These are phyloP conservation scores for Pseudocercospora fuligena DNA, from an alignment of 2,329 filamentous ascomycete species.

Conservation along the genomic window DNA sequence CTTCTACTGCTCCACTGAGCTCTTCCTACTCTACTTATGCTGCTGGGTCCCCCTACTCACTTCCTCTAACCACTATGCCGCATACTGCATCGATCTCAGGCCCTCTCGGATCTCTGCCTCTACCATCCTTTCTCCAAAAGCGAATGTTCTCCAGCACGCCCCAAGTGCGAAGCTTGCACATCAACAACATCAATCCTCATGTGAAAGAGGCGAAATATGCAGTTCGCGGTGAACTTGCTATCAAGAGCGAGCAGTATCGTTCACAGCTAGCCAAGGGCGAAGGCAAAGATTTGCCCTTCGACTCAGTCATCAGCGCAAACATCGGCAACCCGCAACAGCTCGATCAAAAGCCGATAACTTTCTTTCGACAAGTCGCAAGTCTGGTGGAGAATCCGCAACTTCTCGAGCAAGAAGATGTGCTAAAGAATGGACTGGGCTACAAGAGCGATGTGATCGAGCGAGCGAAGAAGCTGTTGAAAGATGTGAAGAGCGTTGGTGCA, in stretches of 20 bases:
- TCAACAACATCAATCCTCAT: slow-evolving; percentile 91
- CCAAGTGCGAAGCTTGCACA: slow-evolving; percentile 56
- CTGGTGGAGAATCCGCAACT: slow-evolving; percentile 87
- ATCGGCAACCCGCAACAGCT: slow-evolving; percentile 99
- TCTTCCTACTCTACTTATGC: background rate
- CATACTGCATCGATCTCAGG: slow-evolving; percentile 17
- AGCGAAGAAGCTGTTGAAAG: slow-evolving; percentile 77
- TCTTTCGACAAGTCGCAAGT: slow-evolving; percentile 96
- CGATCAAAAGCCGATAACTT: slow-evolving; percentile 98
- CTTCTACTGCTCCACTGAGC: background rate
- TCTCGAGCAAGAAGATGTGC: slow-evolving; percentile 79
- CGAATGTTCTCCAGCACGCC: slow-evolving; percentile 29
- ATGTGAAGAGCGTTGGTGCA: slow-evolving; percentile 89
- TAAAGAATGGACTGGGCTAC: slow-evolving; percentile 78
- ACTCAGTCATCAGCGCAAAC: slow-evolving; percentile 92
- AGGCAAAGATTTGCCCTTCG: slow-evolving; percentile 75
- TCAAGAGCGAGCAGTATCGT: slow-evolving; percentile 90
- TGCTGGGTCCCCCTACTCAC: background rate
- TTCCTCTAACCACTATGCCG: background rate
- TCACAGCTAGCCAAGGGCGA: slow-evolving; percentile 66
- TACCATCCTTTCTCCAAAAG: slow-evolving; percentile 32
- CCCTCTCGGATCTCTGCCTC: slow-evolving; percentile 27
- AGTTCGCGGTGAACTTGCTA: slow-evolving; percentile 91
- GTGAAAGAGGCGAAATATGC: slow-evolving; percentile 90
- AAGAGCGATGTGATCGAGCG: slow-evolving; percentile 86